Evolutionary conservation across 345 rosid species (phyloP).

Genomic region (Abelmoschus esculentus): DNA sequence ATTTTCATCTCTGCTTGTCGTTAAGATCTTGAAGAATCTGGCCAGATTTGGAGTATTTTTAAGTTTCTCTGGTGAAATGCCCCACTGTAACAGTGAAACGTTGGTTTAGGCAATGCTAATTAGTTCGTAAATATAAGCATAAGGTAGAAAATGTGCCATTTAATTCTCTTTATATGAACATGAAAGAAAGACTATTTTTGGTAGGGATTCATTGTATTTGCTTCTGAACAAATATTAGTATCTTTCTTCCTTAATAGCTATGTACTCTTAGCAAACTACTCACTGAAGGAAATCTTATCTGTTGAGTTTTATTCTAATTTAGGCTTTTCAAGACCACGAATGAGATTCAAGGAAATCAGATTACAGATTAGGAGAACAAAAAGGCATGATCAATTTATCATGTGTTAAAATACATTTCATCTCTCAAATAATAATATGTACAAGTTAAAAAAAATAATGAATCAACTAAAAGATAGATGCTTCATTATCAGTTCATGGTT

Average conservation of each 20-base stretch:
- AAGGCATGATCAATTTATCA: background rate
- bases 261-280: background rate
- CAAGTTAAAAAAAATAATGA: background rate
- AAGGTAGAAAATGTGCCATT: background rate
- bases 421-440: background rate
- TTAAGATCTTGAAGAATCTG: conserved; percentile 65
- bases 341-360: background rate
- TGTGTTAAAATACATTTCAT: background rate
- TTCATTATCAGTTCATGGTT: background rate
- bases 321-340: conserved; percentile 2
- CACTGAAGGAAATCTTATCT: conserved; percentile 1
- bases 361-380: background rate
- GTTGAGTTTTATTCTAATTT: background rate
- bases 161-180: background rate
- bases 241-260: background rate
- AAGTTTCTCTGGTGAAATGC: conserved; percentile 59
- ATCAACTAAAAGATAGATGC: background rate
- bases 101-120: background rate
- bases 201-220: background rate
- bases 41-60: conserved; percentile 37
- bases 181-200: background rate
- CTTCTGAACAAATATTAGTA: background rate
- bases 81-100: conserved; percentile 45
- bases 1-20: conserved; percentile 60
- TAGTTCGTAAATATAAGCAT: background rate